A percentile compares a stretch with the other conserved stretches of the same genome.
These are phyloP conservation scores for Crucihimalaya himalaica DNA, from an alignment of 345 rosid species.

Conservation along the genomic window DNA sequence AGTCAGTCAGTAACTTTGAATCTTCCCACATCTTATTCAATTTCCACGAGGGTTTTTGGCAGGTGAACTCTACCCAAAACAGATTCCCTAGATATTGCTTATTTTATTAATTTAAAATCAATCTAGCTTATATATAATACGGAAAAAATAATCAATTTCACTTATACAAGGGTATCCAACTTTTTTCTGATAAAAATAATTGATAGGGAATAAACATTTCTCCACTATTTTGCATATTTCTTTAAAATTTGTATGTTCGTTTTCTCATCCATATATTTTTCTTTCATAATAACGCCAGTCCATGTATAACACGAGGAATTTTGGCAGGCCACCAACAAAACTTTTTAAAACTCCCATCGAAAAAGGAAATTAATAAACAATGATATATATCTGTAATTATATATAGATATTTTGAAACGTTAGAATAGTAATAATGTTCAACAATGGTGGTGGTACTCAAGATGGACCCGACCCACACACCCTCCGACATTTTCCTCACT, in stretches of 20 bases:
- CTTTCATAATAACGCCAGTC: no score
- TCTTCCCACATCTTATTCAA: constrained; percentile 5
- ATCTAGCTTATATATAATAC: no score
- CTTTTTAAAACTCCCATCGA: not conserved
- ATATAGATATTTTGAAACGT: constrained; percentile 6
- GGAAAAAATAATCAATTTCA: no score
- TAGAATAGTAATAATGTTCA: constrained; percentile 26
- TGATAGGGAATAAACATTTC: not conserved
- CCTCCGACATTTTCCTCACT: constrained; percentile 9
- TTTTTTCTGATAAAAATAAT: not conserved
- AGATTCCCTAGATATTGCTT: constrained; percentile 16
- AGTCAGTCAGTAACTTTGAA: constrained; percentile 1
- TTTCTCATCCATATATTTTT: no score
- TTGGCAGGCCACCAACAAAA: constrained; percentile 45
- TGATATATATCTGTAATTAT: not conserved
- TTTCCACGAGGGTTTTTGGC: constrained; percentile 42
- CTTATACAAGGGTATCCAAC: not conserved
- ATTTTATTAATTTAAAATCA: not conserved
- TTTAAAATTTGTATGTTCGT: not conserved
- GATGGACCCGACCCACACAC: constrained; percentile 33
- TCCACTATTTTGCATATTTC: not conserved
- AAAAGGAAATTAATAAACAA: not conserved
- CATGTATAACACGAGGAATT: constrained; percentile 42
- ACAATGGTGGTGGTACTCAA: constrained; percentile 33
- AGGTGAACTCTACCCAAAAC: constrained; percentile 37